These are phyloP conservation scores for Candida namnaoensis DNA, from an alignment of 805 yeast species.

Conservation along the genomic window DNA sequence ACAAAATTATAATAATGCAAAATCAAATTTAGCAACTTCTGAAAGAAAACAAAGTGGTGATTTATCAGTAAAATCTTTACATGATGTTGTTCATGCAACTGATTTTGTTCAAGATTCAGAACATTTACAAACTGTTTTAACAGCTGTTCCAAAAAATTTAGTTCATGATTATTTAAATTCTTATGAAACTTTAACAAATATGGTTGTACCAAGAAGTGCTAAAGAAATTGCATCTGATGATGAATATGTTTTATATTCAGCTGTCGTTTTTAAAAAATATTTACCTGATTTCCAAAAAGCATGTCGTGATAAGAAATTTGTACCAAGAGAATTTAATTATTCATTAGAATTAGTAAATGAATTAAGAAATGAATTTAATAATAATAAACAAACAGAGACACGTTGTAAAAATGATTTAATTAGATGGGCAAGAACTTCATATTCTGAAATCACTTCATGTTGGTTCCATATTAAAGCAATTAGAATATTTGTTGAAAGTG, in stretches of 20 bases:
- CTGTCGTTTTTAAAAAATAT: slow-evolving; percentile 79
- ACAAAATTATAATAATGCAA: slow-evolving; percentile 71
- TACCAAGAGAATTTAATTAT: slow-evolving; percentile 87
- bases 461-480: slow-evolving; percentile 90
- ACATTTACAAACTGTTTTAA: slow-evolving; percentile 73
- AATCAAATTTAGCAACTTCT: slow-evolving; percentile 75
- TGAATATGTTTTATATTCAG: slow-evolving; percentile 67
- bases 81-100: slow-evolving; percentile 74
- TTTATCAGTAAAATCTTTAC: slow-evolving; percentile 81
- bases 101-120: slow-evolving; percentile 79
- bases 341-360: slow-evolving; percentile 68
- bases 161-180: slow-evolving; percentile 50
- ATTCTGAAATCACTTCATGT: slow-evolving; percentile 70
- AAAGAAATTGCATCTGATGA: slow-evolving; percentile 57
- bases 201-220: slow-evolving; percentile 93
- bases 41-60: slow-evolving; percentile 94
- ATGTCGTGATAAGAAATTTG: slow-evolving; percentile 80
- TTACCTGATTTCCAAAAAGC: slow-evolving; percentile 59
- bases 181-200: slow-evolving; percentile 70
- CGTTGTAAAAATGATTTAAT: slow-evolving; percentile 68
- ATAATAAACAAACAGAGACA: slow-evolving; percentile 67
- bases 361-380: slow-evolving; percentile 70
- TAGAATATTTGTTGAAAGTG: slow-evolving; percentile 86
- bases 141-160: slow-evolving; percentile 75
- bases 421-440: slow-evolving; percentile 84